These are phyloP conservation scores for Tympanopsis confertula DNA, from an alignment of 2,329 filamentous ascomycete species.

Conservation along the genomic window DNA sequence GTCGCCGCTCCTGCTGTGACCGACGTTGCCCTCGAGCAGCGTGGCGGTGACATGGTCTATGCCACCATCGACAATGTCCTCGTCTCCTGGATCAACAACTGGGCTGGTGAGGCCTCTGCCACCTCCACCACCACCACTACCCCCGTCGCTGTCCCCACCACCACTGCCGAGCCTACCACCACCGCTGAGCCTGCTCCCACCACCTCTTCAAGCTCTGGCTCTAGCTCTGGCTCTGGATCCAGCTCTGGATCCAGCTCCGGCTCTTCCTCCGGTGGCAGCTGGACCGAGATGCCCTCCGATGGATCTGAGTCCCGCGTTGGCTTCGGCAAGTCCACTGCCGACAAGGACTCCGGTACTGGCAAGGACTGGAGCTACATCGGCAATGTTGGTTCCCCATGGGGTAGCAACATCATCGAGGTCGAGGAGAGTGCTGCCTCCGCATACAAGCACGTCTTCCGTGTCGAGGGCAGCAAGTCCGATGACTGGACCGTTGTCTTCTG, in stretches of 20 bases:
- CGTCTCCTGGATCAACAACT: background rate
- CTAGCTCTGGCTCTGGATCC: conserved; percentile 3
- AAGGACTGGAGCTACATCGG: conserved; percentile 31
- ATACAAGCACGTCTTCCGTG: conserved; percentile 32
- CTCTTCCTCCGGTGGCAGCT: conserved; percentile 6
- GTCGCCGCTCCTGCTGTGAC: background rate
- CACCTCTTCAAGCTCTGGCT: conserved; percentile 5
- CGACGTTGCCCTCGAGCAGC: background rate
- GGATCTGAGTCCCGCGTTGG: background rate
- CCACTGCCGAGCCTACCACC: conserved; percentile 11
- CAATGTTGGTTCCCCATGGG: conserved; percentile 32
- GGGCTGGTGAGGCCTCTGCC: conserved; percentile 15
- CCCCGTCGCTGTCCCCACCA: conserved; percentile 13
- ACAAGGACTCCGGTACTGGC: conserved; percentile 8
- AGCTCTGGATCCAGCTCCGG: conserved; percentile 6
- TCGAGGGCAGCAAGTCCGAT: conserved; percentile 20
- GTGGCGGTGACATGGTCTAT: background rate
- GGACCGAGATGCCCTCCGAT: conserved; percentile 5
- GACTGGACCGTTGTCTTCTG: conserved; percentile 27
- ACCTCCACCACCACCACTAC: conserved; percentile 19
- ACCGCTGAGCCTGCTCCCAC: conserved; percentile 2
- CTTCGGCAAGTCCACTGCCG: conserved; percentile 3
- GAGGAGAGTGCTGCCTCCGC: conserved; percentile 16
- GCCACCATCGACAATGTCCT: background rate
- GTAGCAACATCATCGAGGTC: conserved; percentile 39